These are phyloP conservation scores for Ampelomyces quisqualis DNA, from an alignment of 2,329 filamentous ascomycete species.

Conservation along the genomic window DNA sequence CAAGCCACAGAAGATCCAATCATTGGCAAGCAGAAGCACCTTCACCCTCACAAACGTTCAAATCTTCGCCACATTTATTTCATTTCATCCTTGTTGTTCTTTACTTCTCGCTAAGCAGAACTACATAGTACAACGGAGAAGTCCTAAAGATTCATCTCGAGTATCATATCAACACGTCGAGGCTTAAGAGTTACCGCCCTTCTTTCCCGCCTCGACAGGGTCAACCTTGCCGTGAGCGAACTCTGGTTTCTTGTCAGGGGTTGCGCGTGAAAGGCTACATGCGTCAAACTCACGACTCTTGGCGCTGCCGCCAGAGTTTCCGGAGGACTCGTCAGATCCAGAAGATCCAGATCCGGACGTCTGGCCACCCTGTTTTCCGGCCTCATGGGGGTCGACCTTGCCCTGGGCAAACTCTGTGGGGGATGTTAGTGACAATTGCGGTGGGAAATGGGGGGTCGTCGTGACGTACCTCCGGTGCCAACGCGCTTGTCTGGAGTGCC, in stretches of 20 bases:
- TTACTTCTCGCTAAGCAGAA: not conserved
- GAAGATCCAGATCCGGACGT: constrained; percentile 7
- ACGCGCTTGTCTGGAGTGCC: constrained; percentile 18
- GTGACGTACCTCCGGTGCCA: constrained; percentile 14
- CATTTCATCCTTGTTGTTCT: no score
- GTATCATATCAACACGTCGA: no score
- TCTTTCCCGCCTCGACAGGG: constrained; percentile 14
- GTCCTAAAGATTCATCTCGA: no score
- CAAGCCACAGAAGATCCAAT: no score
- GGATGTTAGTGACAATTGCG: not conserved
- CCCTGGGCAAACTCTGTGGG: constrained; percentile 16
- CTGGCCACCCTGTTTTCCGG: constrained; percentile 14
- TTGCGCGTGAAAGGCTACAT: not conserved
- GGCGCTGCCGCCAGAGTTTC: constrained; percentile 8
- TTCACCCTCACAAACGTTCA: no score
- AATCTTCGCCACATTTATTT: no score
- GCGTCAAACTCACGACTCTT: constrained; percentile 6
- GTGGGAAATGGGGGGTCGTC: not conserved
- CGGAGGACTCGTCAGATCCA: constrained; percentile 4
- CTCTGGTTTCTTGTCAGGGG: constrained; percentile 1
- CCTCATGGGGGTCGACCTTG: constrained; percentile 18
- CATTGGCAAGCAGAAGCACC: no score
- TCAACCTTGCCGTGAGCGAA: constrained; percentile 16
- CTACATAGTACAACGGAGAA: no score
- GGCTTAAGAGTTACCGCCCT: constrained; percentile 17